phyloP scores from a whole-genome alignment of 1,284 basidiomycete genomes.

The Apiotrichum montevideense region DNA sequence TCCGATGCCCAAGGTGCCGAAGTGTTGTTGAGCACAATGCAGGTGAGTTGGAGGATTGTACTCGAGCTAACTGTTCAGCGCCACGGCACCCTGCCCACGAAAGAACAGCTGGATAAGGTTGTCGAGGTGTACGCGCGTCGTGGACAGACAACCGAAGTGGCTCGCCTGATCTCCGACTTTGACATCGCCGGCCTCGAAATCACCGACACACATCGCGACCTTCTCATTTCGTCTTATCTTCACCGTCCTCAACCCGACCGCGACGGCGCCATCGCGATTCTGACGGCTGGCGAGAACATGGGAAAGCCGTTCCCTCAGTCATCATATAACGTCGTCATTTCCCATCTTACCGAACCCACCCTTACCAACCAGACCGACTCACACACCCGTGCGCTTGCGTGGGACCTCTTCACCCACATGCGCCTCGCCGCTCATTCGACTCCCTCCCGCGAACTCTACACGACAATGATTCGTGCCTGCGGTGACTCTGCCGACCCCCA shows the following conservation, averaged over 20 bases:
- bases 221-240: constrained; percentile 28
- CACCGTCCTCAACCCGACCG: constrained; percentile 18
- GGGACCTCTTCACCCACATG: constrained; percentile 94
- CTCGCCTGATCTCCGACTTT: constrained; percentile 19
- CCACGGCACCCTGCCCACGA: constrained; percentile 11
- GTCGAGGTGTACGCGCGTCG: constrained; percentile 20
- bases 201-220: constrained; percentile 24
- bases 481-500: constrained; percentile 58
- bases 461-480: constrained; percentile 83
- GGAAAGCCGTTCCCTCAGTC: constrained; percentile 43
- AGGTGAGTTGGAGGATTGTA: neutral
- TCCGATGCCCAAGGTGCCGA: constrained; percentile 14
- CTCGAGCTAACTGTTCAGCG: neutral
- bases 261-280: constrained; percentile 37
- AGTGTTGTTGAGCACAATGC: constrained; percentile 16
- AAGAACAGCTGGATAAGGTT: constrained; percentile 12
- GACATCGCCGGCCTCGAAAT: constrained; percentile 18
- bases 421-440: constrained; percentile 83
- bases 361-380: constrained; percentile 18
- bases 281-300: constrained; percentile 38
- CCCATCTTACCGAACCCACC: constrained; percentile 31
- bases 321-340: constrained; percentile 43
- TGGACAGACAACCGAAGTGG: constrained; percentile 22
- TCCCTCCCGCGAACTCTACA: constrained; percentile 69
- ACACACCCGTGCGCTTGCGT: constrained; percentile 59